A percentile compares a stretch with the other conserved stretches of the same genome.
phyloP scores from a whole-genome alignment of 306 rosid genomes.

The Biancaea sappan region DNA sequence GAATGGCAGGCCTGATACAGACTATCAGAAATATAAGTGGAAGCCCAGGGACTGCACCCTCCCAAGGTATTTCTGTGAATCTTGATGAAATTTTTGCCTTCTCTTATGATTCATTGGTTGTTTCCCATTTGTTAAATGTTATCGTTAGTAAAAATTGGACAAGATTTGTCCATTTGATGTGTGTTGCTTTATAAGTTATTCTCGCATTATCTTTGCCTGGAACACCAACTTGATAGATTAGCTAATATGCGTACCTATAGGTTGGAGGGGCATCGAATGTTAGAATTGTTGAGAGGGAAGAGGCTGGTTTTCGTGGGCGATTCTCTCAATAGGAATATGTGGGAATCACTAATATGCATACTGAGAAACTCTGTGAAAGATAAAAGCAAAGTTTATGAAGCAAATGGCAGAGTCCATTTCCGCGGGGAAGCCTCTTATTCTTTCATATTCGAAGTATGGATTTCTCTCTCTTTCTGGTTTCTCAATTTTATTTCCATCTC shows the following conservation, averaged over 20 bases:
- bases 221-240: conserved; percentile 12
- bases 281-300: conserved; percentile 77
- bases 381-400: conserved; percentile 71
- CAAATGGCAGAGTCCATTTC: conserved; percentile 69
- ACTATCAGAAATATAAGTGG: conserved; percentile 77
- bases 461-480: background rate
- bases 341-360: conserved; percentile 96
- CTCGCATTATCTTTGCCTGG: conserved; percentile 3
- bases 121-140: conserved; percentile 4
- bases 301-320: conserved; percentile 92
- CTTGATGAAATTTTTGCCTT: background rate
- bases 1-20: conserved; percentile 85
- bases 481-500: background rate
- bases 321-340: conserved; percentile 97
- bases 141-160: background rate
- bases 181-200: background rate
- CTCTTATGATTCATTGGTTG: background rate
- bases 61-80: conserved; percentile 71
- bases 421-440: conserved; percentile 92
- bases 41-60: conserved; percentile 78
- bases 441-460: conserved; percentile 71
- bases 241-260: conserved; percentile 37
- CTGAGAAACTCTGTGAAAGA: conserved; percentile 76
- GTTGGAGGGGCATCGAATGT: conserved; percentile 75
- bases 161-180: background rate